Evolutionary conservation across 192 early-diverging fungal genomes (phyloP), one percentile per base, ranked within the genome.

Genomic region (Coemansia sp.): DNA sequence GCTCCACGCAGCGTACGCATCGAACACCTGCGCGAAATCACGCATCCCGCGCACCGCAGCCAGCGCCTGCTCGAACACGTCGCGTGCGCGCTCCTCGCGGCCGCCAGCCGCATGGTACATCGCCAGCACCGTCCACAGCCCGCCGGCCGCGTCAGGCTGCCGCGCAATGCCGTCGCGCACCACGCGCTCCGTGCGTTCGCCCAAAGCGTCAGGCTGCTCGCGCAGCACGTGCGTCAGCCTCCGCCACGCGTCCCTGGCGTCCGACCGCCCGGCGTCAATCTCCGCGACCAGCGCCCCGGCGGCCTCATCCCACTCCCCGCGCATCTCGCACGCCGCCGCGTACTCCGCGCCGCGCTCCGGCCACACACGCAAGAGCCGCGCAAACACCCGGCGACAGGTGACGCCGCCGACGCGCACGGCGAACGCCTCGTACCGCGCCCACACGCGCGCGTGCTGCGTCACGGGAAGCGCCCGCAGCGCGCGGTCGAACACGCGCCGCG

Each of bases 11-110:
- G 93, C 91, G 65, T 97, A 99, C 1, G 94, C 88, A 61, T 99
- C 94, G 82, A 99, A 99, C 59, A 99, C 88, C 59, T 90, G 83
- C 0, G 93, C 87, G 59, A 99, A 99, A 66, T 97, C 95, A 10
- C 89, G 83, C 37, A 97, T 89, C 0, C 88, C 95, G 59, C 69
- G 79, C 2, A 95, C 95, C 0, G 73, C 80, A 1, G 65, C 70
- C 55, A 98, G 73, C 0, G 89, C 95, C 71, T 98, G 92, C 70
- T 98, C 97, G 61, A 88, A 99, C 1, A 98, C 87, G 69, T 95
- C 95, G 12, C 95, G 72, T 3, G 97, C 95, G 48, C 83, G 89
- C 61, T 96, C 95, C 61, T 90, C 83, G 56, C 89, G 82, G 11
- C 83, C 84, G 15, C 81, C 69, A 44, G 90, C 81, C 33, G 93